A percentile compares a stretch with the other conserved stretches of the same genome.
These are phyloP conservation scores for Kodamaea laetipori DNA, from an alignment of 805 yeast species.

Conservation along the genomic window DNA sequence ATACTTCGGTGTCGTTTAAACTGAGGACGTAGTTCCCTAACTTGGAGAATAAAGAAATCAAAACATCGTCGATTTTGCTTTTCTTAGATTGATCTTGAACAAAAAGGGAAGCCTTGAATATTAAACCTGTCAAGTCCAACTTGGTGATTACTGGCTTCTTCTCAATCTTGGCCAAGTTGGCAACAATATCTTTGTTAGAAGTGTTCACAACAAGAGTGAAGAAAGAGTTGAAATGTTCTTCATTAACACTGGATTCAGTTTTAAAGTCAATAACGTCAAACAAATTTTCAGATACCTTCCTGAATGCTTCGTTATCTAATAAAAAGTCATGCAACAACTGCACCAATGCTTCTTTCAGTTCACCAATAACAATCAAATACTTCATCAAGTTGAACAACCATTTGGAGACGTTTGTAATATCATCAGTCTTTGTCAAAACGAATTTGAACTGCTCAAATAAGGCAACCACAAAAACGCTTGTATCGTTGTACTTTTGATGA, in stretches of 20 bases:
- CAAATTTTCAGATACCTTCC: conserved; percentile 9
- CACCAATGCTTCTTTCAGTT: conserved; percentile 40
- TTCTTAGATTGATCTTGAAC: conserved; percentile 27
- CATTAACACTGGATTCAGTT: background rate
- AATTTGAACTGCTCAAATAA: conserved; percentile 69
- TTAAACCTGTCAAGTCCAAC: conserved; percentile 50
- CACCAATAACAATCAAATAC: conserved; percentile 59
- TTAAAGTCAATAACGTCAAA: conserved; percentile 12
- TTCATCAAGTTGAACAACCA: conserved; percentile 58
- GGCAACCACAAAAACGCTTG: conserved; percentile 36
- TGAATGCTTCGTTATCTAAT: conserved; percentile 8
- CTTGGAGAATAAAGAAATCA: conserved; percentile 42
- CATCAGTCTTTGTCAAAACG: conserved; percentile 35
- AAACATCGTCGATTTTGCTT: conserved; percentile 13
- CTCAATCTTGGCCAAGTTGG: conserved; percentile 8
- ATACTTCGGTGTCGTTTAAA: conserved; percentile 16
- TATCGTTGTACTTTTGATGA: conserved; percentile 29
- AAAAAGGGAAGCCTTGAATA: conserved; percentile 40
- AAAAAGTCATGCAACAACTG: conserved; percentile 18
- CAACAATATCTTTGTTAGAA: conserved; percentile 11
- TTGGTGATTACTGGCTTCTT: conserved; percentile 45
- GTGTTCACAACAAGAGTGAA: conserved; percentile 16
- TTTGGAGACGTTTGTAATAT: conserved; percentile 19
- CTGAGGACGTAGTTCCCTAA: conserved; percentile 41
- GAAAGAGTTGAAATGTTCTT: conserved; percentile 12